These are phyloP conservation scores for Chaetoceros muelleri DNA, from an alignment of 108 stramenopile genomes.

Conservation along the genomic window DNA sequence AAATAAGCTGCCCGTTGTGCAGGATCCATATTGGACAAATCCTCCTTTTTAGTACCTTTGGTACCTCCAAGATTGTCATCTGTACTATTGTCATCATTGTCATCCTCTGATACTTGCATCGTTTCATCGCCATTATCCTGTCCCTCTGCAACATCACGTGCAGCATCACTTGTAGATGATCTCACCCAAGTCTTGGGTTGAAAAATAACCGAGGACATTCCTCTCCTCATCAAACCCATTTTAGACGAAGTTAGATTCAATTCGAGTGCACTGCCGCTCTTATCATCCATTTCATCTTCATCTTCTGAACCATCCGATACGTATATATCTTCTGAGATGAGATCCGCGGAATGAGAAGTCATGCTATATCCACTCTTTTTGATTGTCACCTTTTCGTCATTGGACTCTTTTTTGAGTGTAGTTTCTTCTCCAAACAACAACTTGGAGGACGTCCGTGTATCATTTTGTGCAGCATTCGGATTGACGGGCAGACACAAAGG, in stretches of 20 bases:
- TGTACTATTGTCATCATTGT: constrained; percentile 8
- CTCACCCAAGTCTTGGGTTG: constrained; percentile 75
- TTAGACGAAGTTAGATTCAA: constrained; percentile 55
- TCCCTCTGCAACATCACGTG: constrained; percentile 1
- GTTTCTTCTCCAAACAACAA: too few species aligned
- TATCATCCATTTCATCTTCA: constrained; percentile 11
- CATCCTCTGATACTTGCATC: constrained; percentile 8
- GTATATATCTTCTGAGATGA: constrained; percentile 71
- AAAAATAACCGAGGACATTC: constrained; percentile 25
- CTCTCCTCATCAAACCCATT: constrained; percentile 79
- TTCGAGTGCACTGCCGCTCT: constrained; percentile 17
- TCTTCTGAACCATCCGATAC: constrained; percentile 50
- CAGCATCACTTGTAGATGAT: constrained; percentile 4
- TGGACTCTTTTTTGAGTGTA: constrained; percentile 8
- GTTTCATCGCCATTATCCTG: constrained; percentile 7
- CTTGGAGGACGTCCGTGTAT: too few species aligned
- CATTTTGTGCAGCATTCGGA: too few species aligned
- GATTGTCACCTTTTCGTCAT: constrained; percentile 20
- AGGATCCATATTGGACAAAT: constrained; percentile 65
- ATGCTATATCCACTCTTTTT: constrained; percentile 45
- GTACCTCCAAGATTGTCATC: constrained; percentile 14
- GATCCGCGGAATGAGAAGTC: constrained; percentile 63
- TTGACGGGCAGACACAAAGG: too few species aligned
- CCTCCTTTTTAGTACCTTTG: constrained; percentile 26
- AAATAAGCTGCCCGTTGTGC: constrained; percentile 53